phyloP scores from a whole-genome alignment of 106 monocot genomes.

The Apostasia ramifera region DNA sequence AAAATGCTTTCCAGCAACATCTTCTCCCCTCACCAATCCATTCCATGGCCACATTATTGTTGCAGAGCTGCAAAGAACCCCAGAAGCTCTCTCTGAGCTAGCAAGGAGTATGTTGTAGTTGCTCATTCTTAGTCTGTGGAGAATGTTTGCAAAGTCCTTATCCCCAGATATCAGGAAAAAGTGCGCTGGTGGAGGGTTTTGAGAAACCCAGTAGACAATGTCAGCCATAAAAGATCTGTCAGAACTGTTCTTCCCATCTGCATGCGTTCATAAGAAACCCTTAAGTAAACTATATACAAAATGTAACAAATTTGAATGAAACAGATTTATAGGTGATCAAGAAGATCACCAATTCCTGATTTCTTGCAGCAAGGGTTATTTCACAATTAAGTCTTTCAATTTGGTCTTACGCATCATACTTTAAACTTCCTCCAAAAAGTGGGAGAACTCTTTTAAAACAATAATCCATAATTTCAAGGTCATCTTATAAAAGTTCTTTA shows the following conservation, averaged over 20 bases:
- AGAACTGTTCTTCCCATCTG: conserved; percentile 84
- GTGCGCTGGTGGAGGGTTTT: conserved; percentile 92
- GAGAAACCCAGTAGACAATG: conserved; percentile 70
- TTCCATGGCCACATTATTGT: conserved; percentile 89
- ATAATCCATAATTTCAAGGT: no score
- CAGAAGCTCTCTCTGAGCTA: conserved; percentile 25
- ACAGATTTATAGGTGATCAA: not conserved
- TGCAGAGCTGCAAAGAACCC: conserved; percentile 70
- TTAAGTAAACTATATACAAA: not conserved
- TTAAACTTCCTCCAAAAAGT: no score
- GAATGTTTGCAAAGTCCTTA: conserved; percentile 69
- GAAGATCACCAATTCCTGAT: no score
- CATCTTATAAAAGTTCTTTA: no score
- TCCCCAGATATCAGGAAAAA: conserved; percentile 93
- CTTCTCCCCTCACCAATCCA: conserved; percentile 48
- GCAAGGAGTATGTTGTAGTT: conserved; percentile 92
- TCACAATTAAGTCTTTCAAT: no score
- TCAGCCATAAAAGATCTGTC: conserved; percentile 79
- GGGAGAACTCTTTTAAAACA: no score
- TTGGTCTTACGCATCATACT: no score
- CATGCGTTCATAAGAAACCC: conserved; percentile 3
- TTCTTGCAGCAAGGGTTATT: no score
- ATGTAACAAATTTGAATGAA: not conserved
- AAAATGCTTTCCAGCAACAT: conserved; percentile 40
- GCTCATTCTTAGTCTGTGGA: conserved; percentile 87